Conservation (phyloP, 2,329 filamentous ascomycete species). For the Sporothrix pseudoabietina region DNA sequence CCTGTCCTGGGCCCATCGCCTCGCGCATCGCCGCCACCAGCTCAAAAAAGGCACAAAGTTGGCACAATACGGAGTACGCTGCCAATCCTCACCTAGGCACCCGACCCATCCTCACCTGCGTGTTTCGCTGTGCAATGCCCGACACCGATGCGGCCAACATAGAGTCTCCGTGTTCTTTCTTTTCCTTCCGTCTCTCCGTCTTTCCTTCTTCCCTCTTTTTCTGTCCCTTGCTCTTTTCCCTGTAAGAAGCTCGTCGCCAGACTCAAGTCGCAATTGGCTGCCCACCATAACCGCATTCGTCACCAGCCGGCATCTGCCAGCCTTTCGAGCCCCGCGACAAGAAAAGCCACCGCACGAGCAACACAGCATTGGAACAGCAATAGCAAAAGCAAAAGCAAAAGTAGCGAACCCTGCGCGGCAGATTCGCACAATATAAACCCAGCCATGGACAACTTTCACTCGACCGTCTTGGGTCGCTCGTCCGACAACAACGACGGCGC, state of each 20-base stretch:
- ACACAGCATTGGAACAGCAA: neutral
- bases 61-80: neutral
- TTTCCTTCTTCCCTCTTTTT: slow-evolving; percentile 5
- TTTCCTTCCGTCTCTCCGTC: neutral
- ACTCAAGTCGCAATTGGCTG: slow-evolving; percentile 23
- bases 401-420: neutral
- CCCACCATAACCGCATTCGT: slow-evolving; percentile 11
- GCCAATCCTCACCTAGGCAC: neutral
- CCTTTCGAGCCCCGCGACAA: neutral
- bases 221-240: neutral
- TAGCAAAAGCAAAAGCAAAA: neutral
- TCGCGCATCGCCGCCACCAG: slow-evolving; percentile 22
- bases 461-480: slow-evolving; percentile 54
- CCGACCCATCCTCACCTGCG: neutral
- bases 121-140: slow-evolving; percentile 3
- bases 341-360: neutral
- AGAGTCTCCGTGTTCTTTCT: neutral
- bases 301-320: neutral
- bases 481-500: slow-evolving; percentile 45
- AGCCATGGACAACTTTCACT: slow-evolving; percentile 54
- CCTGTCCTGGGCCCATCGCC: slow-evolving; percentile 4
- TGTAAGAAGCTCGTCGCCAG: neutral
- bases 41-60: slow-evolving; percentile 3
- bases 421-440: neutral
- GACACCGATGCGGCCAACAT: slow-evolving; percentile 17